These are phyloP conservation scores for Pythium biforme DNA, from an alignment of 352 stramenopile species.

Conservation along the genomic window DNA sequence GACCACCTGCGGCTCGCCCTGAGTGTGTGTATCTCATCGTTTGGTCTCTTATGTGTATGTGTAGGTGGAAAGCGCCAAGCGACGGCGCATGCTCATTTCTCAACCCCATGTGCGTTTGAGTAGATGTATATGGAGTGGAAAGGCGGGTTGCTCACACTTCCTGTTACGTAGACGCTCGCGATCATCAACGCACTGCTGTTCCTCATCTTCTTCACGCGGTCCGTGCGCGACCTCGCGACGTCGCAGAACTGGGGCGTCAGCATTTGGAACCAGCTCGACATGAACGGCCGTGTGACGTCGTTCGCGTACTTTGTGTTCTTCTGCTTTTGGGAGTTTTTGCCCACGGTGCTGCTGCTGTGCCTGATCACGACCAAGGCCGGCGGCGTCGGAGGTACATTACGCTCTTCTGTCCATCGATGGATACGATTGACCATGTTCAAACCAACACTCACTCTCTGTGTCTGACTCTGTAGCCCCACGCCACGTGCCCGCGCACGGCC, in stretches of 20 bases:
- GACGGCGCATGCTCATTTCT: conserved; percentile 66
- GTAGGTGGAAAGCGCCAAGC: conserved; percentile 77
- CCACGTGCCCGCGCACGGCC: conserved; percentile 47
- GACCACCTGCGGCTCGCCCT: too few relatives aligned
- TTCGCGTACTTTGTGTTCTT: conserved; percentile 83
- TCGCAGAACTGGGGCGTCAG: conserved; percentile 84
- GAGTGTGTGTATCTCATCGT: neutral
- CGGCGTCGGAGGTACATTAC: conserved; percentile 59
- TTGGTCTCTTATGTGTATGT: neutral
- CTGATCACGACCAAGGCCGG: conserved; percentile 82
- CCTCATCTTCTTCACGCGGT: conserved; percentile 82
- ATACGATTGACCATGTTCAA: neutral
- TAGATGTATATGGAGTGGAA: too few relatives aligned
- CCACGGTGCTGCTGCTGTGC: conserved; percentile 74
- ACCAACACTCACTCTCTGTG: neutral
- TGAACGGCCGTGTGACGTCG: conserved; percentile 79
- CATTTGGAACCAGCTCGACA: conserved; percentile 86
- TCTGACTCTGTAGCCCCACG: conserved; percentile 45
- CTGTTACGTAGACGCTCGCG: conserved; percentile 50
- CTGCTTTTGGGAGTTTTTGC: conserved; percentile 87
- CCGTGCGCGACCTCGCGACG: conserved; percentile 69
- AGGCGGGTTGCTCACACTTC: too few relatives aligned
- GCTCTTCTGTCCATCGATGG: neutral
- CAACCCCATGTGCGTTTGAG: conserved; percentile 53
- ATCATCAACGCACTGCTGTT: conserved; percentile 82